Evolutionary conservation across 2,329 filamentous ascomycete species (phyloP), one percentile per base, ranked within the genome.

Genomic region (Aplosporella prunicola): DNA sequence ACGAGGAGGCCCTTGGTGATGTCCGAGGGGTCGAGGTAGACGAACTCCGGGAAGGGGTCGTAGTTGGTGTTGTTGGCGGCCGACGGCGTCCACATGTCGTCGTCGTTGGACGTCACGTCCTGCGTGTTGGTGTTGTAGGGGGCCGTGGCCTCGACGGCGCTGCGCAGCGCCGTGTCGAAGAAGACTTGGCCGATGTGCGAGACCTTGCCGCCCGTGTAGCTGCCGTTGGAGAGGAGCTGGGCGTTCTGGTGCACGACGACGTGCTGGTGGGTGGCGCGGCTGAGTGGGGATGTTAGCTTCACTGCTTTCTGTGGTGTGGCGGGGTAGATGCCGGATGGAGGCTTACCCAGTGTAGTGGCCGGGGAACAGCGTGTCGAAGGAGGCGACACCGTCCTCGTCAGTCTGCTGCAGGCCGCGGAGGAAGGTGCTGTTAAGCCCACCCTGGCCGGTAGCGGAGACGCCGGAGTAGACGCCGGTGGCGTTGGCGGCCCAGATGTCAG

Each of bases 151-250:
- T 76, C 68, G 40, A 80, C 72, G 24, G 60, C 44, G 18, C 48
- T 48, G 45, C 74, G 67, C 7, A 81, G 67, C 42, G 63, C 61
- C 51, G 79, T 69, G 52, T 81, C 74, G 40, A 76, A 76, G 65
- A 76, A 81, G 35, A 77, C 51, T 52, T 82, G 78, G 13, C 77
- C 76, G 24, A 80, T 66, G 57, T 81, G 76, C 40, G 73, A 66
- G 32, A 58, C 62, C 31, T 58, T 62, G 11, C 64, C 62, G 41
- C 64, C 69, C 29, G 57, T 56, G 43, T 72, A 65, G 40, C 72
- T 71, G 33, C 69, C 71, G 49, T 69, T 75, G 33, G 61, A 45
- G 29, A 64, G 58, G 5, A 64, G 46, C 22, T 55, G 60, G 24
- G 49, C 52, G 36, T 57, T 57, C 40, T 59, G 54, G 41, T 63